phyloP scores from a whole-genome alignment of 768 basidiomycete genomes.

The Russula virescens region DNA sequence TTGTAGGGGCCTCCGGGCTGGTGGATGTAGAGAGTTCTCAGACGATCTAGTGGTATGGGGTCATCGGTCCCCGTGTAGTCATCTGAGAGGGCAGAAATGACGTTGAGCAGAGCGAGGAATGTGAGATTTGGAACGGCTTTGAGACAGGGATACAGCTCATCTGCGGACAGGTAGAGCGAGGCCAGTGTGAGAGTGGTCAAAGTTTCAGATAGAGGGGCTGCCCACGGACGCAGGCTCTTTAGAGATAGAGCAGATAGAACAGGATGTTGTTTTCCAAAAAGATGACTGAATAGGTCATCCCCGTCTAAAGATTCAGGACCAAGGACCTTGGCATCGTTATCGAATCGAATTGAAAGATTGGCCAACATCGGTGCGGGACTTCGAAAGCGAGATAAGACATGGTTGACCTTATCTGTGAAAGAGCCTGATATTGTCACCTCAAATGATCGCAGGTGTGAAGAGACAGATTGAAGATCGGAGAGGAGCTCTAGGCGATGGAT shows the following conservation, averaged over 20 bases:
- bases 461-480: slow-evolving; percentile 2
- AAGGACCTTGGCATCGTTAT: background rate
- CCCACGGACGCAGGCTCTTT: slow-evolving; percentile 9
- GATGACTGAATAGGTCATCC: background rate
- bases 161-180: slow-evolving; percentile 10
- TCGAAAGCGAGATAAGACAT: background rate
- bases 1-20: slow-evolving; percentile 9
- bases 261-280: background rate
- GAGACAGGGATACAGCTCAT: slow-evolving; percentile 12
- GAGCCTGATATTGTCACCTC: slow-evolving; percentile 2
- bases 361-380: background rate
- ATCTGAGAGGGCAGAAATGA: slow-evolving; percentile 4
- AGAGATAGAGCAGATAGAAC: background rate
- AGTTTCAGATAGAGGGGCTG: background rate
- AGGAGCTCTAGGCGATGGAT: slow-evolving; percentile 2
- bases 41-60: slow-evolving; percentile 6
- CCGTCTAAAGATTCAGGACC: background rate
- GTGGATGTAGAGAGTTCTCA: slow-evolving; percentile 6
- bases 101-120: slow-evolving; percentile 9
- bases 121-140: slow-evolving; percentile 9
- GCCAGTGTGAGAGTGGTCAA: slow-evolving; percentile 7
- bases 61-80: slow-evolving; percentile 1
- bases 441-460: slow-evolving; percentile 7
- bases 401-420: background rate
- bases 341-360: slow-evolving; percentile 5